These are phyloP conservation scores for Sporisorium scitamineum DNA, from an alignment of 1,284 basidiomycete species.

Conservation along the genomic window DNA sequence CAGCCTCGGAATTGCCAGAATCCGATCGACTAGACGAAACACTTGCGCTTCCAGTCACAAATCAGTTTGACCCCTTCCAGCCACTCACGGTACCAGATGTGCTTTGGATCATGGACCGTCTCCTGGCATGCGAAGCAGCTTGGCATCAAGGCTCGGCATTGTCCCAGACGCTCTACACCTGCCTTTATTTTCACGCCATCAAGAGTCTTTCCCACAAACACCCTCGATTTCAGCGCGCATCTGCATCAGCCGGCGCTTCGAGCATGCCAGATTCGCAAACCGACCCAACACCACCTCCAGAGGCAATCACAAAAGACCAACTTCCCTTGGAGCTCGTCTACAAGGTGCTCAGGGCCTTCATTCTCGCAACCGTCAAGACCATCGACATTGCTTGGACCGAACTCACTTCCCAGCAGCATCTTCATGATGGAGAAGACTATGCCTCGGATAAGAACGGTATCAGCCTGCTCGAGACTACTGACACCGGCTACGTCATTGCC, in stretches of 20 bases:
- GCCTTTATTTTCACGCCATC: slow-evolving; percentile 81
- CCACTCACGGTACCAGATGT: slow-evolving; percentile 80
- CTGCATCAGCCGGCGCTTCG: slow-evolving; percentile 63
- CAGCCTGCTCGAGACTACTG: slow-evolving; percentile 78
- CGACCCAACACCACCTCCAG: background rate
- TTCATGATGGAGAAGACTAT: slow-evolving; percentile 78
- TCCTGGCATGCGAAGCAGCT: slow-evolving; percentile 84
- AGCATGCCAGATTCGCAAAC: background rate
- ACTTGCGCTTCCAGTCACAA: slow-evolving; percentile 58
- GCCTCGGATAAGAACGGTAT: slow-evolving; percentile 87
- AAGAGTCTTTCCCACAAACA: slow-evolving; percentile 64
- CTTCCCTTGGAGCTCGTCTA: slow-evolving; percentile 73
- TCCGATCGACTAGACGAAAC: slow-evolving; percentile 71
- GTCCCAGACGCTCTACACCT: slow-evolving; percentile 85
- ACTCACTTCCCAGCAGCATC: slow-evolving; percentile 69
- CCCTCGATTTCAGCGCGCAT: slow-evolving; percentile 68
- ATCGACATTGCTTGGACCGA: slow-evolving; percentile 86
- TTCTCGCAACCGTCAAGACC: slow-evolving; percentile 82
- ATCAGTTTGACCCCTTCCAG: slow-evolving; percentile 76
- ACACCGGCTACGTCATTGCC: slow-evolving; percentile 75
- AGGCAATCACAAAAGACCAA: background rate
- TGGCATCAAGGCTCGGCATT: slow-evolving; percentile 88
- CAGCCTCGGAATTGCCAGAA: slow-evolving; percentile 45
- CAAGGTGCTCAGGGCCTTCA: slow-evolving; percentile 78
- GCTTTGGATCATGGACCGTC: slow-evolving; percentile 86